phyloP scores from a whole-genome alignment of 805 yeast genomes.

The Nakazawaea ishiwadae region DNA sequence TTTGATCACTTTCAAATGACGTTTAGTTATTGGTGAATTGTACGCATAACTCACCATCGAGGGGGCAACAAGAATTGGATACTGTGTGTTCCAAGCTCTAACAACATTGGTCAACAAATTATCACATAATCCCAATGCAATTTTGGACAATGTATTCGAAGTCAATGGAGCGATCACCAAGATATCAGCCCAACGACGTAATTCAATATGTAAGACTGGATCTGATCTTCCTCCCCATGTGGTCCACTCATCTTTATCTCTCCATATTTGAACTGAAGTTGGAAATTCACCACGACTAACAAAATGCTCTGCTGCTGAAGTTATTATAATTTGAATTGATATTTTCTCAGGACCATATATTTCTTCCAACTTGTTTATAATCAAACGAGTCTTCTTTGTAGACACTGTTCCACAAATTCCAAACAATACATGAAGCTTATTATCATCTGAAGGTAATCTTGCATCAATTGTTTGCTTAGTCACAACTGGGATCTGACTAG shows the following conservation, averaged over 20 bases:
- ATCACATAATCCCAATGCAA: slow-evolving; percentile 54
- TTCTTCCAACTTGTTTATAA: slow-evolving; percentile 47
- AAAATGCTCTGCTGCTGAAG: slow-evolving; percentile 49
- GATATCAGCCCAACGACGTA: slow-evolving; percentile 60
- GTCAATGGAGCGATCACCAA: slow-evolving; percentile 52
- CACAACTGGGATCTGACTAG: slow-evolving; percentile 6
- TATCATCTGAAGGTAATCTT: slow-evolving; percentile 45
- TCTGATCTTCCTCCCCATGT: slow-evolving; percentile 50
- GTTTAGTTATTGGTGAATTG: slow-evolving; percentile 49
- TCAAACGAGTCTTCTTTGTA: slow-evolving; percentile 45
- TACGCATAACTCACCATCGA: slow-evolving; percentile 60
- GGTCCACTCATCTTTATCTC: slow-evolving; percentile 55
- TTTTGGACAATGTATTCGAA: slow-evolving; percentile 53
- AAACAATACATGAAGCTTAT: slow-evolving; percentile 48
- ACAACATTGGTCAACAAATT: slow-evolving; percentile 54
- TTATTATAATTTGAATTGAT: slow-evolving; percentile 49
- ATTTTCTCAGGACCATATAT: slow-evolving; percentile 33
- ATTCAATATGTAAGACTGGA: slow-evolving; percentile 56
- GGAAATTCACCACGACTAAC: slow-evolving; percentile 42
- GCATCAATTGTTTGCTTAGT: slow-evolving; percentile 23
- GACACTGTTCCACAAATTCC: slow-evolving; percentile 59
- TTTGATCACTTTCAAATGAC: slow-evolving; percentile 47
- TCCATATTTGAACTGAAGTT: slow-evolving; percentile 46
- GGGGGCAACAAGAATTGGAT: slow-evolving; percentile 54
- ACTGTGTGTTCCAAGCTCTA: slow-evolving; percentile 57